Base-by-base conservation (phyloP, 768 basidiomycete species). In the Phanerodontia chrysosporium region DNA sequence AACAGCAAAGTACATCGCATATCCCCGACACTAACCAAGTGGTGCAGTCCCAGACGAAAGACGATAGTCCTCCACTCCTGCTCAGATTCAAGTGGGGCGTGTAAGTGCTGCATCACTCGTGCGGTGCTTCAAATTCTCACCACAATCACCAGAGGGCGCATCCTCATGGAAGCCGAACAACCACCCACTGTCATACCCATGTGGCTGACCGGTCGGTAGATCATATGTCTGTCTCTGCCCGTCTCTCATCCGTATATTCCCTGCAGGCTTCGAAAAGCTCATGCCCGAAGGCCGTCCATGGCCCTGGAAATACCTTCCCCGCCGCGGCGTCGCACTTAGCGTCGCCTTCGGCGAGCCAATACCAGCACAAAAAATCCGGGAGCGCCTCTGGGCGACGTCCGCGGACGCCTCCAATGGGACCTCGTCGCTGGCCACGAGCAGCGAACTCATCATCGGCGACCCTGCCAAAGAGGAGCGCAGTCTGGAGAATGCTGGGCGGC, bases 81-180 rank as follows among this genome's bases (percentile, higher is more conserved):
- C 79, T 85, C 7, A 78, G 91, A 49, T 96, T 97, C 73, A 97
- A 95, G 77, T 98, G 95, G 95, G 95, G 95, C 58, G 76, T 95
- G 94, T 95, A 69, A 72, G 94, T 86, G 44, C 29, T 53, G 14
- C 36, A 36, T 52, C 27, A 25, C 39, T 27, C 54, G 51, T 22
- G 18, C 21, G 10, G 1, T 27, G 24, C 9, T 45, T 42, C 25
- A 32, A 46, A 32, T 1, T 18, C 28, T 24, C 45, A 54, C 27
- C 21, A 30, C 24, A 28, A 46, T 46, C 27, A 10, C 36, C 66
- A 95, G 93, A 27, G 92, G 91, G 39, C 82, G 94, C 25, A 89
- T 97, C 32, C 69, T 98, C 45, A 94, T 87, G 82, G 84, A 87
- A 57, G 75, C 79, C 9, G 70, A 76, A 14, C 66, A 76, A n/a